Evolutionary conservation across 371 early-diverging fungal genomes (phyloP), one percentile per base, ranked within the genome.

Genomic region (Paraphysoderma sedebokerense): DNA sequence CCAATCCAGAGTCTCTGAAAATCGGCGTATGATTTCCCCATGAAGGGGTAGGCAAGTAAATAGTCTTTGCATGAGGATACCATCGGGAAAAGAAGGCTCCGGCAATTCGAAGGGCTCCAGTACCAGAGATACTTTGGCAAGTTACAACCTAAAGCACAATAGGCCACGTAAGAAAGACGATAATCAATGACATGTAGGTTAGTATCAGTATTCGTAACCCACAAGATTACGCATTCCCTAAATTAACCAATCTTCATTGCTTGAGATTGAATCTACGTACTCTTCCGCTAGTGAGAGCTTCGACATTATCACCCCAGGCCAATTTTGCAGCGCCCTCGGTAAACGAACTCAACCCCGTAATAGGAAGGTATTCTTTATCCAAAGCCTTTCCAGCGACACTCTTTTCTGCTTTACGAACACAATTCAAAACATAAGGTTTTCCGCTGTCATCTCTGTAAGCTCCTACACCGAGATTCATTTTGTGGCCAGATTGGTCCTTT

Each of bases 1-100:
- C 75, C 38, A 98, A 67, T 44, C 90, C 92, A 44, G 87, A 70
- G 63, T 93, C 90, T 50, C 76, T 72, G 76, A 95, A 86, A 58
- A 98, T 85, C 45, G 89, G 79, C 37, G 69, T 82, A 62, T 98
- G 98, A 77, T 98, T 98, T 48, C 95, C 95, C 98, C 98, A 98
- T 60, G 82, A 84, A 53, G 96, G 96, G 54, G 80, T 85, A 46
- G 97, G 97, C 42, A 96, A 70, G 62, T 83, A 81, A 47, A 96
- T 79, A 60, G 77, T 85, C 74, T 87, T 92, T 60, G 77, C 79
- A 48, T 79, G 67, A 48, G 77, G 75, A 67, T 77, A 87, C 71
- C 79, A 92, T 24, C 79, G 64, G 49, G 64, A 63, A 48, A 98
- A 67, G 71, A 95, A 96, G 48, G 73, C 85, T 51, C 85, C 95